These are phyloP conservation scores for Pinus albicaulis DNA, from an alignment of 75 land plant species.

Conservation along the genomic window DNA sequence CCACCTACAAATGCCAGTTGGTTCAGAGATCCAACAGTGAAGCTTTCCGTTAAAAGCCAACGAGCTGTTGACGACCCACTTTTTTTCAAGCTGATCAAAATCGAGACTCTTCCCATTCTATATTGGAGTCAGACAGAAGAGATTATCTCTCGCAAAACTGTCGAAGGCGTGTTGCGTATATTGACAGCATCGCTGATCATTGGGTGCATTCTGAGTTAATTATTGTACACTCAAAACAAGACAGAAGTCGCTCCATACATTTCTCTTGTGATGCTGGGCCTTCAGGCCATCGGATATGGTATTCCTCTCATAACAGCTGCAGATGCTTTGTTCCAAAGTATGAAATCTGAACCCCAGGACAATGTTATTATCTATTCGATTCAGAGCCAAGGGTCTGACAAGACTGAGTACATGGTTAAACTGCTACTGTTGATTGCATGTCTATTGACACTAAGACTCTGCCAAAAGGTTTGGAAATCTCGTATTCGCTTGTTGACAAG, in stretches of 20 bases:
- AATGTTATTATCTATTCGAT: not conserved
- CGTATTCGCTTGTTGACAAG: conserved; percentile 44
- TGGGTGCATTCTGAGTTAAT: conserved; percentile 49
- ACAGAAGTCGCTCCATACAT: conserved; percentile 39
- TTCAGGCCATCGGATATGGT: conserved; percentile 67
- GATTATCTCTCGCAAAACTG: conserved; percentile 48
- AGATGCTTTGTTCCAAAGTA: conserved; percentile 52
- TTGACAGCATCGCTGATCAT: conserved; percentile 50
- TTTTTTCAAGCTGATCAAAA: conserved; percentile 34
- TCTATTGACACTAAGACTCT: conserved; percentile 54
- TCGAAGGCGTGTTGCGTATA: conserved; percentile 51
- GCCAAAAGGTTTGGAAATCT: conserved; percentile 66
- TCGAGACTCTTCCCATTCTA: conserved; percentile 59
- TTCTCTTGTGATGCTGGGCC: conserved; percentile 68
- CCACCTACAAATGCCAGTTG: conserved; percentile 64
- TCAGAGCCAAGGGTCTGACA: conserved; percentile 20
- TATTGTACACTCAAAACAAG: not conserved
- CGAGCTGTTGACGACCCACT: conserved; percentile 51
- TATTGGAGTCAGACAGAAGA: conserved; percentile 60
- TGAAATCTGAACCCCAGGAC: conserved; percentile 16
- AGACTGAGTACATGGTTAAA: conserved; percentile 50
- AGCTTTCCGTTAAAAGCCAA: conserved; percentile 45
- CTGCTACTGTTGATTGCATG: conserved; percentile 51
- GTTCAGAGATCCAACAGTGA: conserved; percentile 55
- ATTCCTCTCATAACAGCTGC: conserved; percentile 71